Percentiles rank a stretch among this genome's conserved stretches.
Conservation (phyloP, 2,329 filamentous ascomycete genomes). For the Cladosporium colombiae region DNA sequence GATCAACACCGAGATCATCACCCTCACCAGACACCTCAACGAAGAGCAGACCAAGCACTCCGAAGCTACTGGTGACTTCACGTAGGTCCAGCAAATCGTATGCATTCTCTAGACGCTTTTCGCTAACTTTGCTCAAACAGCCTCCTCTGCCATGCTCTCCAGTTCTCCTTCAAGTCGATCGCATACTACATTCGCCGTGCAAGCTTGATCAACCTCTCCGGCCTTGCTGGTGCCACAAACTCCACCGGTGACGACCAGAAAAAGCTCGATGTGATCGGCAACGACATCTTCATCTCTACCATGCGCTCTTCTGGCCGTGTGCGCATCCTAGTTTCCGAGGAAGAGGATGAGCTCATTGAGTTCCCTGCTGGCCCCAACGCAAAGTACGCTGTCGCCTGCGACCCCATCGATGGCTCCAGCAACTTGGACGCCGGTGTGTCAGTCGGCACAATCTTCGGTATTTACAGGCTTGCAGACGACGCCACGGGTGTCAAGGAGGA, state of each 20-base stretch:
- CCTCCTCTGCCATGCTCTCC: slow-evolving; percentile 92
- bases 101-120: slow-evolving; percentile 1
- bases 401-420: slow-evolving; percentile 96
- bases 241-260: slow-evolving; percentile 97
- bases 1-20: slow-evolving; percentile 95
- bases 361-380: slow-evolving; percentile 74
- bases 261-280: slow-evolving; percentile 98
- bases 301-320: slow-evolving; percentile 93
- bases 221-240: slow-evolving; percentile 92
- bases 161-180: slow-evolving; percentile 99
- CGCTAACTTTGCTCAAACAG: slow-evolving; percentile 49
- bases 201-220: slow-evolving; percentile 83
- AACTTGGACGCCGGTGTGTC: slow-evolving; percentile 98
- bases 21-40: slow-evolving; percentile 90
- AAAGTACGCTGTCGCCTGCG: slow-evolving; percentile 92
- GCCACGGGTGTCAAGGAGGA: slow-evolving; percentile 77
- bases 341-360: slow-evolving; percentile 89
- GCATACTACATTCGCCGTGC: slow-evolving; percentile 98
- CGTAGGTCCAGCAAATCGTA: slow-evolving; percentile 58
- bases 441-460: slow-evolving; percentile 93
- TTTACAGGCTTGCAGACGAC: slow-evolving; percentile 84
- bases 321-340: slow-evolving; percentile 91
- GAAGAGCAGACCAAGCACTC: slow-evolving; percentile 93
- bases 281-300: slow-evolving; percentile 93
- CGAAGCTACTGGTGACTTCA: slow-evolving; percentile 97